Base-by-base conservation (phyloP, 441 rosid genomes). In the Arabidopsis lyrata region DNA sequence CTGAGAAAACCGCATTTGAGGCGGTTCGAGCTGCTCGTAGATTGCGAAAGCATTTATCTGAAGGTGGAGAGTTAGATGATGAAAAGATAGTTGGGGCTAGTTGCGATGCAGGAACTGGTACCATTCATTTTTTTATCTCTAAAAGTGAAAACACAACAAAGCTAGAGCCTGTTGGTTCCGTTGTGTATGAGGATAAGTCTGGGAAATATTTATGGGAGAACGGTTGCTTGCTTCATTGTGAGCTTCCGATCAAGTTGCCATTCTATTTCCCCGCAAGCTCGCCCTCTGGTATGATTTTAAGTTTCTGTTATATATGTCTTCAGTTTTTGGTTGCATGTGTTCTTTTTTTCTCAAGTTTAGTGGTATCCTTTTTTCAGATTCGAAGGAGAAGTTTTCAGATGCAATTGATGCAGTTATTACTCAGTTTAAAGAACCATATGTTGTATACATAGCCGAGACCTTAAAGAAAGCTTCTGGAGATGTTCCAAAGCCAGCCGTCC, bases 211-310 rank as follows among this genome's bases (percentile, higher is more conserved):
- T 92, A 31, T 94, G 97, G 97, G 97, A 87, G 80, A 89, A 56
- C 27, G 96, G 94, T 62, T 94, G 97, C 77, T 84, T 94, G 63
- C 81, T 94, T 72, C 91, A 85, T 27, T 94, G 97, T 75, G 81
- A 81, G 77, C 89, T 90, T 66, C 88, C 92, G 0, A 75, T 94
- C 38, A 86, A 82, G 80, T 63, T 92, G 66, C 97, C 97, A 0
- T 73, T 87, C 58, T 92, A 80, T 82, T 79, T 84, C 62, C 91
- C 89, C 0, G 79, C 81, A 50, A 83, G 77, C 63, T 85, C 80
- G 16, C 74, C 75, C 7, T 68, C 91, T 58, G 92, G 99, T 93
- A 81, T 68, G 82, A 31, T 74, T 58, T 58, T 5, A 39, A 7
- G 0, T 9, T 22, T 2, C 22, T 63, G n/a, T 27, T 12, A 11